Conservation (phyloP, 2,329 filamentous ascomycete genomes). For the Hypoxylon sp. region DNA sequence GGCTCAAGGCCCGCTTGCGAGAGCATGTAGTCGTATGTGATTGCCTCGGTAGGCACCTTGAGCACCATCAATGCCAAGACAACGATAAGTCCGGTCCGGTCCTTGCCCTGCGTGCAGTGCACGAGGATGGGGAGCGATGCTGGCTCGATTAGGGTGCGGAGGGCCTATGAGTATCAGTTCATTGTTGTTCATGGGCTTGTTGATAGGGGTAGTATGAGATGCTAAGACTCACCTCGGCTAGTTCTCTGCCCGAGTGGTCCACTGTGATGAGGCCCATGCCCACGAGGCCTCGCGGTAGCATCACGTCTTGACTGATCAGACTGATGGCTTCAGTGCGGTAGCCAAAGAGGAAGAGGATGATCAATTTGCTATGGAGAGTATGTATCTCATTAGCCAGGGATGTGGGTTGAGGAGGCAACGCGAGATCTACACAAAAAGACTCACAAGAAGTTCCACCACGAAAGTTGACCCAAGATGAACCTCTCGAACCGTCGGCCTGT, state of each 20-base stretch:
- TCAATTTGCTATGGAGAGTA: conserved; percentile 65
- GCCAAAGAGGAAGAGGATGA: conserved; percentile 71
- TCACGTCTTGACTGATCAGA: conserved; percentile 78
- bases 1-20: conserved; percentile 72
- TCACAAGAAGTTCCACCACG: conserved; percentile 76
- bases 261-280: conserved; percentile 80
- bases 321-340: conserved; percentile 78
- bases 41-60: conserved; percentile 68
- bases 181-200: background rate
- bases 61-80: conserved; percentile 77
- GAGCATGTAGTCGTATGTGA: conserved; percentile 80
- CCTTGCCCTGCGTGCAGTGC: conserved; percentile 93
- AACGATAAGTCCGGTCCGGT: conserved; percentile 82
- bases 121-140: conserved; percentile 75
- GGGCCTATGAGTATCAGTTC: conserved; percentile 55
- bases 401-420: no score
- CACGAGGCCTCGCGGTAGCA: conserved; percentile 79
- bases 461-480: conserved; percentile 76
- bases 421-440: conserved; percentile 34
- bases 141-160: conserved; percentile 64
- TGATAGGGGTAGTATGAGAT: conserved; percentile 5
- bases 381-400: background rate
- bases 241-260: conserved; percentile 75
- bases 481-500: conserved; percentile 80
- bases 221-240: conserved; percentile 61